Base-by-base conservation (phyloP, 371 early-diverging fungal genomes). In the Thermomucor indicae-seudaticae region DNA sequence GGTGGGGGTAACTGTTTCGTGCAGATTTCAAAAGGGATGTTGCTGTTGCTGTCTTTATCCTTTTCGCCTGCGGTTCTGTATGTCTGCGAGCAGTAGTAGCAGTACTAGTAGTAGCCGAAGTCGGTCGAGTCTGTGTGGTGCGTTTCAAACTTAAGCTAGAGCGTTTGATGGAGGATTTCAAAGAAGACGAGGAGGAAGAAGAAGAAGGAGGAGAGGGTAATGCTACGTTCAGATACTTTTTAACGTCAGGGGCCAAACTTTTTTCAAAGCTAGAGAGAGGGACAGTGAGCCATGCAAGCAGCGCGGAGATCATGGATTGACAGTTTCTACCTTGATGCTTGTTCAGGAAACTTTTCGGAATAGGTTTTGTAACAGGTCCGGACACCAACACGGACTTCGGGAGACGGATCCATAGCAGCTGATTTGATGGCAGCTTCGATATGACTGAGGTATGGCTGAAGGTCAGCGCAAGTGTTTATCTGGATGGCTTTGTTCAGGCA, bases 381-480 rank as follows among this genome's bases (percentile, higher is more conserved):
- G 20, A 72, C 62, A 3, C 57, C 56, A 24, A 62, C 55, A 23
- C 81, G 58, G 14, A 81, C 81, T 42, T 77, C 78, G 5, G 79
- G 69, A 4, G 75, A 57, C 2, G 79, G 61, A 51, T 81, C 78
- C 12, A 69, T 62, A 14, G 75, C 75, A 34, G 70, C 70, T 23
- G 66, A 58, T 23, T 64, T 60, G 23, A 81, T 62, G 37, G 68
- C 67, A 27, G 60, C 64, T 48, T 78, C 74, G 55, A 77, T 62
- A 23, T 58, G 47, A 22, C 40, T 31, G 5, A 66, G 42, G 49
- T 64, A 64, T 8, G 59, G 57, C 38, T 61, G 55, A n/a, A 77
- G 56, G 46, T 67, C 70, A 7, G 61, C 62, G 3, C 55, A 28
- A 32, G 63, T 44, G 45, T 67, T 75, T 25, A 51, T 65, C 39